These are phyloP conservation scores for Penicillium corylophilum DNA, from an alignment of 2,329 filamentous ascomycete species.

Conservation along the genomic window DNA sequence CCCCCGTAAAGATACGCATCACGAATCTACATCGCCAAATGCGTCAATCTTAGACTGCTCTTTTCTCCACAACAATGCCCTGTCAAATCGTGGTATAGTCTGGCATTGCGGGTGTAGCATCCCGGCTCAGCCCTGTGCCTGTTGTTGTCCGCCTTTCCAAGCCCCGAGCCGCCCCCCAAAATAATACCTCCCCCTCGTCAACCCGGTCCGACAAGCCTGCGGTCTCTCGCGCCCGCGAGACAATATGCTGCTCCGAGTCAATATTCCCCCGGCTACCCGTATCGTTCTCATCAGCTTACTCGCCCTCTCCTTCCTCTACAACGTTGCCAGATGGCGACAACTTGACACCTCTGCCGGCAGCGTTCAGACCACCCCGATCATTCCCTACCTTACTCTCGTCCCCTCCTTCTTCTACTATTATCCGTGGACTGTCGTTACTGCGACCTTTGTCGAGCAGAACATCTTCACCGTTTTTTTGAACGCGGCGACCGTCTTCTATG, in stretches of 20 bases:
- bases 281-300: conserved; percentile 72
- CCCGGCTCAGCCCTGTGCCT: neutral
- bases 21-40: neutral
- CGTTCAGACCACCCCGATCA: conserved; percentile 55
- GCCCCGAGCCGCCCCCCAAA: neutral
- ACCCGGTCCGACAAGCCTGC: conserved; percentile 9
- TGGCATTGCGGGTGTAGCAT: neutral
- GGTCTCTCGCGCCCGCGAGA: conserved; percentile 24
- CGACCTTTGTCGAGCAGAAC: conserved; percentile 89
- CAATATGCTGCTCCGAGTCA: conserved; percentile 78
- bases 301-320: conserved; percentile 73
- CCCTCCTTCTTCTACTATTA: conserved; percentile 81
- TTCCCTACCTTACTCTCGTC: conserved; percentile 84
- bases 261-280: conserved; percentile 88
- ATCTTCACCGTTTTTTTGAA: conserved; percentile 80
- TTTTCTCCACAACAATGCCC: neutral
- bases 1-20: neutral
- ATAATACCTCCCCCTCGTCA: conserved; percentile 4
- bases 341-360: conserved; percentile 62
- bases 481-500: conserved; percentile 78
- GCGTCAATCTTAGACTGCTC: neutral
- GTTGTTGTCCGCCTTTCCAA: conserved; percentile 4
- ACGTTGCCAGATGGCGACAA: conserved; percentile 61
- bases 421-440: conserved; percentile 87
- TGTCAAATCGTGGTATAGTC: neutral